A percentile compares a stretch with the other conserved stretches of the same genome.
Conservation (phyloP, 1,139 yeast species). For the Kodamaea fungicola region DNA sequence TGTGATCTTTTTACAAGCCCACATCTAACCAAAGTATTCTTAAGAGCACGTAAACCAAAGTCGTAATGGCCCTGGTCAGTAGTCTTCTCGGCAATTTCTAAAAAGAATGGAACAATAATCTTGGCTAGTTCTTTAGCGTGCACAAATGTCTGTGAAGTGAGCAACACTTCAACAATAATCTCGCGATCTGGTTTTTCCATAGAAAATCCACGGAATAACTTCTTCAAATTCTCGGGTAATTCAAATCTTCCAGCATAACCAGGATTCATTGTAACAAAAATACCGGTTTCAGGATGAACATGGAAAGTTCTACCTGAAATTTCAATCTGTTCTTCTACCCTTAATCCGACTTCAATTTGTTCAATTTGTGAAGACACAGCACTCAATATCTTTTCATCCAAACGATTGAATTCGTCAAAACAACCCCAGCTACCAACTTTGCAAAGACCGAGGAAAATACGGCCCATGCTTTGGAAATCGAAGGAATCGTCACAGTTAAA, state of each 20-base stretch:
- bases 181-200: slow-evolving; percentile 72
- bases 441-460: slow-evolving; percentile 80
- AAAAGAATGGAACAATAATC: slow-evolving; percentile 56
- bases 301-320: slow-evolving; percentile 45
- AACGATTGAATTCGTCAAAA: slow-evolving; percentile 90
- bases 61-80: slow-evolving; percentile 76
- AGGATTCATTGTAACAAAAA: slow-evolving; percentile 92
- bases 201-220: slow-evolving; percentile 70
- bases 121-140: slow-evolving; percentile 46
- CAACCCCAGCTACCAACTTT: slow-evolving; percentile 94
- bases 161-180: slow-evolving; percentile 66
- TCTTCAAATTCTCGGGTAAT: slow-evolving; percentile 83
- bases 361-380: slow-evolving; percentile 86
- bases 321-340: slow-evolving; percentile 27
- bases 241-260: slow-evolving; percentile 79
- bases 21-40: slow-evolving; percentile 58
- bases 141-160: slow-evolving; percentile 70
- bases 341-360: slow-evolving; percentile 57
- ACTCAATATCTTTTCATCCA: slow-evolving; percentile 68
- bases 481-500: slow-evolving; percentile 91
- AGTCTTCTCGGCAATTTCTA: slow-evolving; percentile 31
- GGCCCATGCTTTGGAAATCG: slow-evolving; percentile 75
- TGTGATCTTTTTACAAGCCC: slow-evolving; percentile 45
- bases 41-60: slow-evolving; percentile 82
- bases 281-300: slow-evolving; percentile 57